Evolutionary conservation across 306 rosid species (phyloP).

Genomic region (Gastrolobium bilobum): DNA sequence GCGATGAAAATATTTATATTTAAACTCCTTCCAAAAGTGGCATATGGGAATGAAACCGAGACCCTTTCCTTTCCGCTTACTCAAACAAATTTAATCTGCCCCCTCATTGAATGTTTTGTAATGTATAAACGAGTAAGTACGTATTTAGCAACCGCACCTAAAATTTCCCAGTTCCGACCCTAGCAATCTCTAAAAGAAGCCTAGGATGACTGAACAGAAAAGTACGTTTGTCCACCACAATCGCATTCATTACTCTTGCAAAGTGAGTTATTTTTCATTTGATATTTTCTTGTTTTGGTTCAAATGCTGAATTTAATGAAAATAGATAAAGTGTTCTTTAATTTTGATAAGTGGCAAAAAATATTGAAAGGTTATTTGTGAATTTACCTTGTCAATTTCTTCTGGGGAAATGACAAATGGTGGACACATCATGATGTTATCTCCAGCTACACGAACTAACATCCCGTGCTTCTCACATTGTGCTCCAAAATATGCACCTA

Average conservation of each 20-base stretch:
- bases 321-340: background rate
- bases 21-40: no score
- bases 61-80: no score
- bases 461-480: slow-evolving; percentile 81
- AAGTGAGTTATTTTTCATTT: background rate
- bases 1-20: no score
- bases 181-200: background rate
- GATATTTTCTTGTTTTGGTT: background rate
- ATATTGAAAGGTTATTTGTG: slow-evolving; percentile 6
- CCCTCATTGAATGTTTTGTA: background rate
- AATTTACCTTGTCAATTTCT: slow-evolving; percentile 84
- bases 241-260: background rate
- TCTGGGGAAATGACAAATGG: slow-evolving; percentile 71
- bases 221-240: slow-evolving; percentile 1
- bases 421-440: slow-evolving; percentile 89
- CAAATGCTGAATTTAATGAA: slow-evolving; percentile 19
- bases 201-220: background rate
- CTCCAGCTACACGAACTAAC: slow-evolving; percentile 86
- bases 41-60: no score
- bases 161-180: background rate
- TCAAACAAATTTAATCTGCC: slow-evolving; percentile 2
- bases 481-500: slow-evolving; percentile 87
- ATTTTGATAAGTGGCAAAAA: slow-evolving; percentile 28
- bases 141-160: background rate
- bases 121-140: background rate